Evolutionary conservation across 345 rosid species (phyloP), one percentile per base, ranked within the genome.

Genomic region (Anacardium occidentale): DNA sequence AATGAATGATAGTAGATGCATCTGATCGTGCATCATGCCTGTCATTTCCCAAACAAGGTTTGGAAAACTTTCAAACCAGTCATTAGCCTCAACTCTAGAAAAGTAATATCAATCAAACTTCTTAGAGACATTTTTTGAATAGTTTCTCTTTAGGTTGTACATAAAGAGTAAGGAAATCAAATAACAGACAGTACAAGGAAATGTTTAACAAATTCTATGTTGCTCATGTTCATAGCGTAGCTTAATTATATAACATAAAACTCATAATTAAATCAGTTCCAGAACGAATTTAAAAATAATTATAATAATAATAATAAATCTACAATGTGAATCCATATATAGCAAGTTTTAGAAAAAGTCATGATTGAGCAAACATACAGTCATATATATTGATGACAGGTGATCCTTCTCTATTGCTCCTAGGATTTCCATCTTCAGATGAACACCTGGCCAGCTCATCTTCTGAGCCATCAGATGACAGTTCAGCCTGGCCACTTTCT

Each of bases 361-460:
- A 11, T 70, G 51, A 29, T 29, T 7, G n/a, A 66, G 73, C 14
- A 53, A 42, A 45, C 77, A 21, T 71, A 73, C 77, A 62, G 71
- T 70, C 63, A 71, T 78, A 56, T 75, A 76, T 76, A 66, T 66
- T 52, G 67, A 78, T 69, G 57, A 79, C 64, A 54, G 84, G 84
- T 32, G 81, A 87, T 77, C 77, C 86, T 32, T 87, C 93, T 71
- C 66, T 83, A 66, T 76, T 75, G 75, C 87, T 83, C 70, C 76
- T 83, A 58, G 88, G 78, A 70, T 73, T 78, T 64, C 61, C 75
- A 78, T 85, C 89, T 63, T 85, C 89, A 69, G 87, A 83, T 26
- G 82, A 84, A 40, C 87, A 80, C 71, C 78, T 81, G 68, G 83
- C 63, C 54, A 78, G 82, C 66, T 74, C 59, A 61, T 69, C 75